Evolutionary conservation across 1,284 basidiomycete species (phyloP).

Genomic region (Hemileia vastatrix): DNA sequence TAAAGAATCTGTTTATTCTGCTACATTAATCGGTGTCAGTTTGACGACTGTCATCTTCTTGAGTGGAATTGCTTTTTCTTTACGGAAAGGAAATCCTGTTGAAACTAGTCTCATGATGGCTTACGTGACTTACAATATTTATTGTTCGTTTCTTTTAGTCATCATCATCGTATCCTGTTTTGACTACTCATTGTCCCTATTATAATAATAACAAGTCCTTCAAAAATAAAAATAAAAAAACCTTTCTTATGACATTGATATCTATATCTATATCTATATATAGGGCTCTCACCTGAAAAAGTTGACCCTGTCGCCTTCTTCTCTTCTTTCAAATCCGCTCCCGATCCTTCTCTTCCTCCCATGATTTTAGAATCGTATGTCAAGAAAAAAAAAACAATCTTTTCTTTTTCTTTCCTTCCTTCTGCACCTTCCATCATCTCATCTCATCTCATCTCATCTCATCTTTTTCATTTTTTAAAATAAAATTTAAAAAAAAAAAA

Average conservation of each 20-base stretch:
- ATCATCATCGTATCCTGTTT: slow-evolving; percentile 3
- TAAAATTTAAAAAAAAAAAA: no score
- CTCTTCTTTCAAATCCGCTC: slow-evolving; percentile 16
- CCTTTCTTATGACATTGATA: neutral
- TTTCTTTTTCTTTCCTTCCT: neutral
- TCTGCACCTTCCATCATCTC: neutral
- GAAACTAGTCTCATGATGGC: slow-evolving; percentile 77
- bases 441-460: no score
- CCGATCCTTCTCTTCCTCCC: slow-evolving; percentile 14
- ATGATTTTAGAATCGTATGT: slow-evolving; percentile 19
- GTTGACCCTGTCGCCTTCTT: slow-evolving; percentile 21
- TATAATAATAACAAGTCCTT: no score
- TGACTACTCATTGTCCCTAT: neutral
- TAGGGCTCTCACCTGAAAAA: slow-evolving; percentile 20
- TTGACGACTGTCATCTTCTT: slow-evolving; percentile 66
- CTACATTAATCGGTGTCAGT: slow-evolving; percentile 69
- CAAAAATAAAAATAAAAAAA: neutral
- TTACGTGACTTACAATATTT: slow-evolving; percentile 74
- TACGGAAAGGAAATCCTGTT: slow-evolving; percentile 81
- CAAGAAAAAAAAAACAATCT: neutral
- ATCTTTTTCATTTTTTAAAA: no score
- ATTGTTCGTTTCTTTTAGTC: slow-evolving; percentile 39
- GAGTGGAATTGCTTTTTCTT: slow-evolving; percentile 75
- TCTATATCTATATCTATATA: neutral
- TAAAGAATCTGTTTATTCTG: slow-evolving; percentile 67